Evolutionary conservation across 2,329 filamentous ascomycete genomes (phyloP).

Genomic region (Achaetomium macrosporum): DNA sequence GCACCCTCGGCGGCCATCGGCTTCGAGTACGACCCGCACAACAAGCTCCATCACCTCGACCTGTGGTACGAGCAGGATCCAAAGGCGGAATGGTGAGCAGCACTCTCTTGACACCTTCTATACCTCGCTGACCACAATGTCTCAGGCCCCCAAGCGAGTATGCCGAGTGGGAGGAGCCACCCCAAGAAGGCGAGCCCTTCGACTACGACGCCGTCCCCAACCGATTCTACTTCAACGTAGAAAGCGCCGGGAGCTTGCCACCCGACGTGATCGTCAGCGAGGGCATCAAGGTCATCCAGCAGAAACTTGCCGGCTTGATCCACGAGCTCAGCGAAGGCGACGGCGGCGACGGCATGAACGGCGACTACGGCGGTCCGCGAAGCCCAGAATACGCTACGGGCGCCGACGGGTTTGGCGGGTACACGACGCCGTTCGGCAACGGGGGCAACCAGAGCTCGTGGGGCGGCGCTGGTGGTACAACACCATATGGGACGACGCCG

Average conservation of each 20-base stretch:
- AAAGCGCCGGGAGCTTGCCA: conserved; percentile 79
- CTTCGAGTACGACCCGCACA: conserved; percentile 97
- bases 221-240: conserved; percentile 90
- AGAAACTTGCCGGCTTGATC: conserved; percentile 75
- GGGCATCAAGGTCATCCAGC: conserved; percentile 81
- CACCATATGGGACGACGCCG: conserved; percentile 40
- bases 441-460: conserved; percentile 56
- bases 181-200: conserved; percentile 77
- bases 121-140: conserved; percentile 24
- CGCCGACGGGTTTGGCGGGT: conserved; percentile 52
- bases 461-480: conserved; percentile 51
- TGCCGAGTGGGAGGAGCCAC: conserved; percentile 70
- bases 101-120: too few relatives aligned
- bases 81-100: conserved; percentile 71
- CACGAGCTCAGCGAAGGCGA: conserved; percentile 46
- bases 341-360: conserved; percentile 33
- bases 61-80: conserved; percentile 91
- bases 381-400: conserved; percentile 62
- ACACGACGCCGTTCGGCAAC: conserved; percentile 60
- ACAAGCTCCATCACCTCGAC: conserved; percentile 86
- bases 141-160: conserved; percentile 75
- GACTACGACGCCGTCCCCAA: conserved; percentile 82
- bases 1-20: conserved; percentile 85
- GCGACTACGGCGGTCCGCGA: conserved; percentile 57
- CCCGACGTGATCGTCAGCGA: conserved; percentile 85